Evolutionary conservation across 2,329 filamentous ascomycete genomes (phyloP).

Genomic region (Basipetospora chlamydospora): DNA sequence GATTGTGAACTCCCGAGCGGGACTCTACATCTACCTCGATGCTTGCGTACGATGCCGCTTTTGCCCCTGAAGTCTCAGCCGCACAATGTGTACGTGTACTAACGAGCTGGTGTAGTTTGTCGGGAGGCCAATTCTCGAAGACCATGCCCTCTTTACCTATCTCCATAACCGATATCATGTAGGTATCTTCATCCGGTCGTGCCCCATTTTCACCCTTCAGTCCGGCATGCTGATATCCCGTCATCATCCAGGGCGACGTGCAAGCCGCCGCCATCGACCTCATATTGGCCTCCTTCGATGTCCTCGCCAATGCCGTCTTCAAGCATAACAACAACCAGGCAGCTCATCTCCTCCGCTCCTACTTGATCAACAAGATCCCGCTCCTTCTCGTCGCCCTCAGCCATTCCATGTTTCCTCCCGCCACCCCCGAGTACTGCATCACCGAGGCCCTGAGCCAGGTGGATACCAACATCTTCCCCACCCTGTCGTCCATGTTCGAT

Average conservation of each 20-base stretch:
- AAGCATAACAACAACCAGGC: conserved; percentile 38
- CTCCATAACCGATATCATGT: conserved; percentile 75
- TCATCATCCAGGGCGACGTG: conserved; percentile 60
- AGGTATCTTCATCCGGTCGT: no score
- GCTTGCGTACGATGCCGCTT: conserved; percentile 62
- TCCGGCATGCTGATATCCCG: no score
- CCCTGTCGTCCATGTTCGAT: conserved; percentile 43
- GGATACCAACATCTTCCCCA: conserved; percentile 62
- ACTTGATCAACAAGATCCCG: conserved; percentile 57
- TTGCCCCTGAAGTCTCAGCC: conserved; percentile 6
- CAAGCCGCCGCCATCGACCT: conserved; percentile 68
- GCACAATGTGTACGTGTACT: not conserved
- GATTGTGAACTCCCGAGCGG: conserved; percentile 60
- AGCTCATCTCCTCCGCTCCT: conserved; percentile 69
- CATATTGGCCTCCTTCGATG: conserved; percentile 77
- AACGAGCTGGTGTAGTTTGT: conserved; percentile 43
- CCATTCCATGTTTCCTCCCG: conserved; percentile 57
- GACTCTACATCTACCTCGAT: conserved; percentile 74
- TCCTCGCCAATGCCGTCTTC: conserved; percentile 76
- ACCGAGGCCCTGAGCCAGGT: conserved; percentile 63
- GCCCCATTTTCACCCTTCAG: no score
- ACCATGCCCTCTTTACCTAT: conserved; percentile 62
- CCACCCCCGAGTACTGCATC: conserved; percentile 58
- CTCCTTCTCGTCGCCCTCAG: conserved; percentile 37
- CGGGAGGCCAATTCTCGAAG: conserved; percentile 71